These are phyloP conservation scores for Sclerotinia minor DNA, from an alignment of 2,329 filamentous ascomycete genomes.

Conservation along the genomic window DNA sequence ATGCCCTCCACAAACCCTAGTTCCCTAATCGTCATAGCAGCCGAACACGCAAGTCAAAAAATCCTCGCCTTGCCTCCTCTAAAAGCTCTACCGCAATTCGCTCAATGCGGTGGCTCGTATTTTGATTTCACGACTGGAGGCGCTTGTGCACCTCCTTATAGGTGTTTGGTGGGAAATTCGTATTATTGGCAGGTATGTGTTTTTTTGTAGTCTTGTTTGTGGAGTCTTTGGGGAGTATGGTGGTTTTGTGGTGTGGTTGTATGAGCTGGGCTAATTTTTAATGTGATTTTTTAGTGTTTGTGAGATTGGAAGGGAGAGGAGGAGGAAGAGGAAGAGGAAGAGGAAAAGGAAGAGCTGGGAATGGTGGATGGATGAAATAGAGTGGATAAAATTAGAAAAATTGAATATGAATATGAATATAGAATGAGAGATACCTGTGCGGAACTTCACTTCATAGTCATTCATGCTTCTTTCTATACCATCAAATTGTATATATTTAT, in stretches of 20 bases:
- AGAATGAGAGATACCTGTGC: too few relatives aligned
- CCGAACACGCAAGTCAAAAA: slow-evolving; percentile 50
- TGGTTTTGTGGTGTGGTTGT: too few relatives aligned
- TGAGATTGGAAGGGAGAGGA: neutral
- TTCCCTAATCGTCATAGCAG: slow-evolving; percentile 62
- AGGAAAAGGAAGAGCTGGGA: too few relatives aligned
- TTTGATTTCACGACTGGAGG: slow-evolving; percentile 26
- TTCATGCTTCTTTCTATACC: too few relatives aligned
- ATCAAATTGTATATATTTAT: too few relatives aligned
- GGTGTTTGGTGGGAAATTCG: slow-evolving; percentile 31
- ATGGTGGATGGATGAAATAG: too few relatives aligned
- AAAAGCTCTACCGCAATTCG: slow-evolving; percentile 26
- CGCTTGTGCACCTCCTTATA: slow-evolving; percentile 26
- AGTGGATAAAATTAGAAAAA: too few relatives aligned
- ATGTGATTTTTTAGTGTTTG: slow-evolving; percentile 1
- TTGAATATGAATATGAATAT: too few relatives aligned
- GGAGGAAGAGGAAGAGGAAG: too few relatives aligned
- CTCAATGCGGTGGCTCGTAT: slow-evolving; percentile 35
- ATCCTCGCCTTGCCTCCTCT: slow-evolving; percentile 35
- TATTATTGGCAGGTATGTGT: slow-evolving; percentile 33
- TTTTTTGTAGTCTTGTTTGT: too few relatives aligned
- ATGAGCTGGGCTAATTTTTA: too few relatives aligned
- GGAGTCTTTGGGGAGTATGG: neutral
- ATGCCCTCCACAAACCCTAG: slow-evolving; percentile 69
- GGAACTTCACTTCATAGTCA: too few relatives aligned